phyloP scores from a whole-genome alignment of 805 yeast species.

The Yarrowia osloensis region DNA sequence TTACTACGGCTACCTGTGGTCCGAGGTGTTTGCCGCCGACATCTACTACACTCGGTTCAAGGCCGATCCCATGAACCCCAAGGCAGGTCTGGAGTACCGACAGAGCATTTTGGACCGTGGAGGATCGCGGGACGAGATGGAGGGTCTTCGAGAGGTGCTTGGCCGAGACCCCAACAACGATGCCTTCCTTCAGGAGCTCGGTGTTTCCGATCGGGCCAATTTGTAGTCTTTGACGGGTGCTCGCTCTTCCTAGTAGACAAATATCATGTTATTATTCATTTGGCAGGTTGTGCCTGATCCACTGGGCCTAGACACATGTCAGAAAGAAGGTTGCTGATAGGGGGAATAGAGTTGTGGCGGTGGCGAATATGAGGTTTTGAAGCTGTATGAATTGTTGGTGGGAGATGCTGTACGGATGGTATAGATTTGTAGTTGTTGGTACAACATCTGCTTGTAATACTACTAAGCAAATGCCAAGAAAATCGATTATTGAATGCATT shows the following conservation, averaged over 20 bases:
- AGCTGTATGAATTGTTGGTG: too few species aligned
- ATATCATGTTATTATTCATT: too few species aligned
- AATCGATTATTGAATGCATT: too few species aligned
- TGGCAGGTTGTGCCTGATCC: too few species aligned
- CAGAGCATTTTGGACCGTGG: conserved; percentile 70
- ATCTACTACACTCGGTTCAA: conserved; percentile 73
- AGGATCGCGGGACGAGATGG: conserved; percentile 70
- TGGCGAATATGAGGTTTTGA: background rate
- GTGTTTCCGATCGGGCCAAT: background rate
- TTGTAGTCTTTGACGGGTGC: background rate
- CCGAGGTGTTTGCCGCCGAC: conserved; percentile 83
- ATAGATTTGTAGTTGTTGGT: too few species aligned
- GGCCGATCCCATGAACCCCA: conserved; percentile 63
- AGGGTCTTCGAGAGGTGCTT: conserved; percentile 61
- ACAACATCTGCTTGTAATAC: too few species aligned
- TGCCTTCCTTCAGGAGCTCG: conserved; percentile 55
- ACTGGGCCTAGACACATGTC: background rate
- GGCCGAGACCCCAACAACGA: conserved; percentile 75
- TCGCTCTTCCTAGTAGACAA: too few species aligned
- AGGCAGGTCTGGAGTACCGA: conserved; percentile 66
- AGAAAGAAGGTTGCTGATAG: conserved; percentile 13
- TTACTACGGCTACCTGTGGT: conserved; percentile 84
- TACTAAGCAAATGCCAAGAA: too few species aligned
- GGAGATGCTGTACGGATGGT: too few species aligned
- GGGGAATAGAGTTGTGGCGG: conserved; percentile 20